A percentile compares a stretch with the other conserved stretches of the same genome.
Conservation (phyloP, 805 yeast species). For the Blastobotrys chiropterorum region DNA sequence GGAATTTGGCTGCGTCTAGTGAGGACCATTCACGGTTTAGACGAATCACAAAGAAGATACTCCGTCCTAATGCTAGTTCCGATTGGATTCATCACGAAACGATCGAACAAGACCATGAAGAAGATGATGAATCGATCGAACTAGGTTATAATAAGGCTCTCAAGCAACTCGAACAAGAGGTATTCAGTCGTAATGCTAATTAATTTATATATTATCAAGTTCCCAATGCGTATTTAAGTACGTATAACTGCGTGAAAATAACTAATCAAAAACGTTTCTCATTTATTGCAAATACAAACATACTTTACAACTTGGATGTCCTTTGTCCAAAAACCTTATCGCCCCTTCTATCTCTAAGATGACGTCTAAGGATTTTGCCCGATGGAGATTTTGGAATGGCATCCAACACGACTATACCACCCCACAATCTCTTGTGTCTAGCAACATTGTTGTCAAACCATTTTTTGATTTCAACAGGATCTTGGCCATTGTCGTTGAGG, state of each 20-base stretch:
- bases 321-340: conserved; percentile 15
- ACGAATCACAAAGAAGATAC: conserved; percentile 29
- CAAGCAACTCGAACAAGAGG: conserved; percentile 16
- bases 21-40: conserved; percentile 57
- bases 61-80: conserved; percentile 23
- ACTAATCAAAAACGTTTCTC: too few species aligned
- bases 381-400: conserved; percentile 92
- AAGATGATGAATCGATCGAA: conserved; percentile 6
- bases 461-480: conserved; percentile 21
- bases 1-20: conserved; percentile 65
- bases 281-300: too few species aligned
- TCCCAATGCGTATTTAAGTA: too few species aligned
- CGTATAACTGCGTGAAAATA: too few species aligned
- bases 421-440: conserved; percentile 35
- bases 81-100: conserved; percentile 13
- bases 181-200: conserved; percentile 7
- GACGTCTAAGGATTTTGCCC: conserved; percentile 91
- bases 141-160: conserved; percentile 18
- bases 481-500: conserved; percentile 16
- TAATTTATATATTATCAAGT: neutral
- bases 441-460: conserved; percentile 35
- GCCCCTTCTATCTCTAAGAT: conserved; percentile 54
- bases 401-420: conserved; percentile 57
- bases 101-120: conserved; percentile 4
- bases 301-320: conserved; percentile 12